These are phyloP conservation scores for Castanea mollissima DNA, from an alignment of 306 rosid species.

Conservation along the genomic window DNA sequence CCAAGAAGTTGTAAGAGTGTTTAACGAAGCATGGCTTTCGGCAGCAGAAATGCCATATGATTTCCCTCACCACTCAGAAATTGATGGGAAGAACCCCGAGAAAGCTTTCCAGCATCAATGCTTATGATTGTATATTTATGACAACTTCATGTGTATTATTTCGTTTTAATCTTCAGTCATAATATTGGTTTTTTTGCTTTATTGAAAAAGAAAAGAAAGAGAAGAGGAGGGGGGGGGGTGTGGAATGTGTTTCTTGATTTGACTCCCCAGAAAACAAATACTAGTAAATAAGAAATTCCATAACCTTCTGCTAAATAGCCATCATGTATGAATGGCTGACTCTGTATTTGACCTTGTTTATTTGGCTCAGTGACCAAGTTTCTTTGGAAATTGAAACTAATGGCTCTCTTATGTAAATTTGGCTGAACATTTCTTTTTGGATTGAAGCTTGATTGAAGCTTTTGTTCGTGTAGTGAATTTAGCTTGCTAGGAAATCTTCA, in stretches of 20 bases:
- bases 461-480: neutral
- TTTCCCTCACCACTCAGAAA: slow-evolving; percentile 78
- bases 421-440: neutral
- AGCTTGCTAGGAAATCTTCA: neutral
- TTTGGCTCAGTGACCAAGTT: neutral
- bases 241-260: neutral
- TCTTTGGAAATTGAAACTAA: neutral
- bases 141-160: neutral
- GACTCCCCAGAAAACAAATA: neutral
- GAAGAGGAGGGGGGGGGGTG: neutral
- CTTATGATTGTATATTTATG: slow-evolving; percentile 17
- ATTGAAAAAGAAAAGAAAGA: neutral
- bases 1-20: slow-evolving; percentile 40
- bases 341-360: neutral
- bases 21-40: slow-evolving; percentile 42
- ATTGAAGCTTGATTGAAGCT: neutral
- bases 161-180: neutral
- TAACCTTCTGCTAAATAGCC: neutral
- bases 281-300: neutral
- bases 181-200: neutral
- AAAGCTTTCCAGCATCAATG: slow-evolving; percentile 57
- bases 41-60: slow-evolving; percentile 69
- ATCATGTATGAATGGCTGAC: neutral
- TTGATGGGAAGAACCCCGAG: slow-evolving; percentile 62
- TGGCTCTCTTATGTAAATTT: neutral